Percentiles rank a stretch among this genome's conserved stretches.
These are phyloP conservation scores for Phylloporus sp. DNA, from an alignment of 768 basidiomycete species.

Conservation along the genomic window DNA sequence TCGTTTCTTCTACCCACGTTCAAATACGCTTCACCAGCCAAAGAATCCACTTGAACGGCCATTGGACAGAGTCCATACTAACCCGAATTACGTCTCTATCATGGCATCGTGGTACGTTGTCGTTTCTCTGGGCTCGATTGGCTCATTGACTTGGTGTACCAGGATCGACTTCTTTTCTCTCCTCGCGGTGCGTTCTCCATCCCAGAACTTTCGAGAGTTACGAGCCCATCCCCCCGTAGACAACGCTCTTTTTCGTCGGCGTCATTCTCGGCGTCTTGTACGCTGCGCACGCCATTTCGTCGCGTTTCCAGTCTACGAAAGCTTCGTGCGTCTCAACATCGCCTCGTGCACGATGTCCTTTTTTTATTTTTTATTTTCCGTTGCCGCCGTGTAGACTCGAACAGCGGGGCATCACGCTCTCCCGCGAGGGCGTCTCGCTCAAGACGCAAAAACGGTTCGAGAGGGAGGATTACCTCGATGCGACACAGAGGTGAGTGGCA, in stretches of 20 bases:
- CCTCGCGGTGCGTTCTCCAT: conserved; percentile 3
- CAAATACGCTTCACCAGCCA: too few species aligned
- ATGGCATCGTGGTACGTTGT: conserved; percentile 15
- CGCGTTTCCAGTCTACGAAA: conserved; percentile 46
- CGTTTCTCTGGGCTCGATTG: neutral
- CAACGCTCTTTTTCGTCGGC: conserved; percentile 42
- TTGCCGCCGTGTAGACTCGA: conserved; percentile 33
- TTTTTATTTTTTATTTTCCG: too few species aligned
- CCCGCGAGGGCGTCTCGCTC: conserved; percentile 56
- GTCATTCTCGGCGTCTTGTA: conserved; percentile 40
- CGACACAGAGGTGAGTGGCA: conserved; percentile 55
- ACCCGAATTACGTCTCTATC: neutral
- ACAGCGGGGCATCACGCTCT: conserved; percentile 51
- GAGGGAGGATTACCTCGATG: conserved; percentile 63
- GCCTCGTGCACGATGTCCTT: neutral
- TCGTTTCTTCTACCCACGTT: too few species aligned
- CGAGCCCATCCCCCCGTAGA: conserved; percentile 11
- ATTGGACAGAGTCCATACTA: too few species aligned
- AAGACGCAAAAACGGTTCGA: conserved; percentile 58
- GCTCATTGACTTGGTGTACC: neutral
- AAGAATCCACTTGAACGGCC: too few species aligned
- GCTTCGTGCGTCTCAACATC: conserved; percentile 47
- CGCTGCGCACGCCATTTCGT: conserved; percentile 35
- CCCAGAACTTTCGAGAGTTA: neutral
- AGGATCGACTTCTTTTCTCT: conserved; percentile 21